phyloP scores from a whole-genome alignment of 2,329 filamentous ascomycete species.

The Cytospora mali region DNA sequence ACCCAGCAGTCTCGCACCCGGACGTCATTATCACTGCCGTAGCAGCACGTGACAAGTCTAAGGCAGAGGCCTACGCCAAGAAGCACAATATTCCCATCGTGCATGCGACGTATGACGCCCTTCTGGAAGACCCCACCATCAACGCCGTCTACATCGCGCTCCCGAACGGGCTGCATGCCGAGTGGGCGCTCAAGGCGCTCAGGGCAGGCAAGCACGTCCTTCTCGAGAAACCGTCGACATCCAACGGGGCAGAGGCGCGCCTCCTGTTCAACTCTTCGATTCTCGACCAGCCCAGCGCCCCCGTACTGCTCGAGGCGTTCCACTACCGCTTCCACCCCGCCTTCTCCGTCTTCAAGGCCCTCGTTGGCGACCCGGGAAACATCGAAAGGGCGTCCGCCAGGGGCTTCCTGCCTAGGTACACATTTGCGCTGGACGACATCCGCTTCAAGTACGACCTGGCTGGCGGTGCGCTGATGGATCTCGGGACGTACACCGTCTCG shows the following conservation, averaged over 20 bases:
- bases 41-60: slow-evolving; percentile 43
- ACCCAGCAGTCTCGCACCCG: slow-evolving; percentile 44
- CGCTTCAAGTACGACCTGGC: slow-evolving; percentile 38
- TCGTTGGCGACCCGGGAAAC: slow-evolving; percentile 36
- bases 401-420: slow-evolving; percentile 29
- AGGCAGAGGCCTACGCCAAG: slow-evolving; percentile 45
- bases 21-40: slow-evolving; percentile 47
- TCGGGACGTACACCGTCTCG: slow-evolving; percentile 45
- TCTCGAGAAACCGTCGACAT: slow-evolving; percentile 48
- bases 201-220: slow-evolving; percentile 49
- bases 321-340: slow-evolving; percentile 46
- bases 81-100: slow-evolving; percentile 41
- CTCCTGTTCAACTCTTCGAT: slow-evolving; percentile 39
- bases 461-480: slow-evolving; percentile 38
- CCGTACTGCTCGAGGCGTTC: slow-evolving; percentile 48
- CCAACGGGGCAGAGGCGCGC: slow-evolving; percentile 42
- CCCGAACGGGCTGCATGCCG: slow-evolving; percentile 37
- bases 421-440: slow-evolving; percentile 38
- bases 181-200: slow-evolving; percentile 45
- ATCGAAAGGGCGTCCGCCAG: slow-evolving; percentile 31
- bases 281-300: slow-evolving; percentile 35
- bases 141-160: slow-evolving; percentile 48
- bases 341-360: slow-evolving; percentile 37
- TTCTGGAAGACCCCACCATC: slow-evolving; percentile 40
- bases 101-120: not conserved